These are phyloP conservation scores for Eleusine indica DNA, from an alignment of 176 grass and related monocot species.

Conservation along the genomic window DNA sequence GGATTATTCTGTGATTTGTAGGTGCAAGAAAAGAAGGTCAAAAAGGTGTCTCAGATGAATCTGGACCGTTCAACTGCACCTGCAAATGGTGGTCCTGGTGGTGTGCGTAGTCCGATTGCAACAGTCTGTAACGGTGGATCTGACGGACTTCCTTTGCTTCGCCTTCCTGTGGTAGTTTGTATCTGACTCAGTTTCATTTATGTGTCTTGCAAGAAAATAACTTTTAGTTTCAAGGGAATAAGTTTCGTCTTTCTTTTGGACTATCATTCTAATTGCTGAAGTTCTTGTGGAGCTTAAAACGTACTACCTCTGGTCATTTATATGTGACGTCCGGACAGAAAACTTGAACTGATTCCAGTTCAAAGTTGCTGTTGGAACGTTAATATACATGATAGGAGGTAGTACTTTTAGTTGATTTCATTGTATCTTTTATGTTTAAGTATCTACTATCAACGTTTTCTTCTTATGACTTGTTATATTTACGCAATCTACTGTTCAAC, in stretches of 20 bases:
- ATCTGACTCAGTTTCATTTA: conserved; percentile 40
- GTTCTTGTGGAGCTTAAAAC: conserved; percentile 2
- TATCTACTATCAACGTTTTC: neutral
- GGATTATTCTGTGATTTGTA: conserved; percentile 39
- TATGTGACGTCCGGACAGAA: neutral
- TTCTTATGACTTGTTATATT: conserved; percentile 35
- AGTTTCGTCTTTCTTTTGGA: neutral
- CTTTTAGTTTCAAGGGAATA: neutral
- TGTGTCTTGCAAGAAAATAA: neutral
- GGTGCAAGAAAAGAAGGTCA: conserved; percentile 99
- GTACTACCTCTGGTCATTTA: neutral
- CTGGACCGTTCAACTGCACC: conserved; percentile 55
- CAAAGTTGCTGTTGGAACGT: too few species aligned
- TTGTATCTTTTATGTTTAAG: conserved; percentile 1
- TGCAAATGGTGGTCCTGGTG: conserved; percentile 62
- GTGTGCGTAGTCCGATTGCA: conserved; percentile 29
- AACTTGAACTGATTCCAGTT: neutral
- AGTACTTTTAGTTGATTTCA: conserved; percentile 17
- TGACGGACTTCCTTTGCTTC: conserved; percentile 60
- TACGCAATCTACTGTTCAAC: neutral
- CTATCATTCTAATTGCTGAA: conserved; percentile 15
- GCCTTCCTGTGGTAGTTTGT: conserved; percentile 93
- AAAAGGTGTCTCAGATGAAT: conserved; percentile 88
- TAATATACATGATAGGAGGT: too few species aligned
- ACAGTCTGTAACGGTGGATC: conserved; percentile 60